Conservation (phyloP, 2,329 filamentous ascomycete genomes). For the Talaromyces sp. region DNA sequence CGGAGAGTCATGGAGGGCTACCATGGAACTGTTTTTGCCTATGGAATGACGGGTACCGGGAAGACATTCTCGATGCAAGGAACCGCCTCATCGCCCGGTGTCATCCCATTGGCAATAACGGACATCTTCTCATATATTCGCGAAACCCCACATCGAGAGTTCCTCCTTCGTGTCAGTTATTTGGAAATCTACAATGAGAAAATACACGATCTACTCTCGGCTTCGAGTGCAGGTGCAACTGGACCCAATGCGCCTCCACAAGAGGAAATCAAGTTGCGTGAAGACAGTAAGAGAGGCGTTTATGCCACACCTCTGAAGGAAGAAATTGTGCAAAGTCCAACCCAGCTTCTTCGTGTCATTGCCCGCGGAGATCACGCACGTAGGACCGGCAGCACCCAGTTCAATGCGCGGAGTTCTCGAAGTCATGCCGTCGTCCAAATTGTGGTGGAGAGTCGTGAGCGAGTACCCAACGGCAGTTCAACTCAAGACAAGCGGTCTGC, state of each 20-base stretch:
- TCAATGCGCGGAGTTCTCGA: constrained; percentile 92
- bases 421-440: constrained; percentile 99
- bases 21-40: constrained; percentile 96
- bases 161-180: constrained; percentile 92
- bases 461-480: constrained; percentile 59
- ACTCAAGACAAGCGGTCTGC: constrained; percentile 64
- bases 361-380: constrained; percentile 88
- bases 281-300: constrained; percentile 93
- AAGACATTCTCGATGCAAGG: constrained; percentile 99
- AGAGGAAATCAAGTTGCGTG: constrained; percentile 95
- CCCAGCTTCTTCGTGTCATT: constrained; percentile 90
- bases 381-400: constrained; percentile 90
- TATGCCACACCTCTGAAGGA: constrained; percentile 96
- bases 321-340: constrained; percentile 97
- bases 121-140: constrained; percentile 99
- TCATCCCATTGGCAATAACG: constrained; percentile 94
- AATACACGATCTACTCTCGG: constrained; percentile 88
- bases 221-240: constrained; percentile 58
- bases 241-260: constrained; percentile 59
- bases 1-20: constrained; percentile 98
- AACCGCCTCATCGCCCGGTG: constrained; percentile 89
- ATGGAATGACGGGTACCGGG: constrained; percentile 97
- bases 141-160: constrained; percentile 92
- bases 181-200: constrained; percentile 98
- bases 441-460: constrained; percentile 92